Conservation (phyloP, 257 asterid genomes). For the Solanum tarapatanum region DNA sequence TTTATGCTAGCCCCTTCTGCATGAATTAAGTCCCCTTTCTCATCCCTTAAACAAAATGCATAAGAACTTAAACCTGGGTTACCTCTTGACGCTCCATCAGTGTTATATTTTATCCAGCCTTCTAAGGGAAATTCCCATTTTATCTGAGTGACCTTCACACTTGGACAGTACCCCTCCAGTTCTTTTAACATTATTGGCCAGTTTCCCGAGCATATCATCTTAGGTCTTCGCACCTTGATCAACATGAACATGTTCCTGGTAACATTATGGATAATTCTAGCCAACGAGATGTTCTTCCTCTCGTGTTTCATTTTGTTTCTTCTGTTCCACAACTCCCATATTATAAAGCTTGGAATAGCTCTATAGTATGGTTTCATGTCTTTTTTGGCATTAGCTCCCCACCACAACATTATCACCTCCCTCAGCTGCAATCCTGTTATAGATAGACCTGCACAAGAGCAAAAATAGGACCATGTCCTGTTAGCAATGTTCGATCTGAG, state of each 20-base stretch:
- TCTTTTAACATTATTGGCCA: too few relatives aligned
- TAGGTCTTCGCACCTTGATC: rapidly evolving
- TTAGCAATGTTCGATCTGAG: background rate
- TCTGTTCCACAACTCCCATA: background rate
- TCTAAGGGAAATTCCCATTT: too few relatives aligned
- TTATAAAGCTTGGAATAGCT: background rate
- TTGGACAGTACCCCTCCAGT: too few relatives aligned
- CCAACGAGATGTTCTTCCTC: rapidly evolving
- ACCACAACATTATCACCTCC: too few relatives aligned
- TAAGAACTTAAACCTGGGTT: too few relatives aligned
- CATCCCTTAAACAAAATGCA: too few relatives aligned
- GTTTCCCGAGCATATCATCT: too few relatives aligned
- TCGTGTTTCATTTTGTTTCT: background rate
- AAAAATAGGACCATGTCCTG: background rate
- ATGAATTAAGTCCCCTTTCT: too few relatives aligned
- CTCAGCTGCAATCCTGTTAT: background rate
- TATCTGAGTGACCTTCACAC: too few relatives aligned
- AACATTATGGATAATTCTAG: background rate
- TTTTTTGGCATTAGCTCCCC: rapidly evolving
- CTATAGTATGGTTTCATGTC: background rate
- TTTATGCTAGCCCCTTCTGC: too few relatives aligned
- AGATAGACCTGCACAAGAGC: background rate
- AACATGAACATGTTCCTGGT: background rate
- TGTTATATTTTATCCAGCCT: too few relatives aligned
- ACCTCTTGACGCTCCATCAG: too few relatives aligned